Evolutionary conservation across 2,329 filamentous ascomycete species (phyloP), one percentile per base, ranked within the genome.

Genomic region (Phyllachora maydis): DNA sequence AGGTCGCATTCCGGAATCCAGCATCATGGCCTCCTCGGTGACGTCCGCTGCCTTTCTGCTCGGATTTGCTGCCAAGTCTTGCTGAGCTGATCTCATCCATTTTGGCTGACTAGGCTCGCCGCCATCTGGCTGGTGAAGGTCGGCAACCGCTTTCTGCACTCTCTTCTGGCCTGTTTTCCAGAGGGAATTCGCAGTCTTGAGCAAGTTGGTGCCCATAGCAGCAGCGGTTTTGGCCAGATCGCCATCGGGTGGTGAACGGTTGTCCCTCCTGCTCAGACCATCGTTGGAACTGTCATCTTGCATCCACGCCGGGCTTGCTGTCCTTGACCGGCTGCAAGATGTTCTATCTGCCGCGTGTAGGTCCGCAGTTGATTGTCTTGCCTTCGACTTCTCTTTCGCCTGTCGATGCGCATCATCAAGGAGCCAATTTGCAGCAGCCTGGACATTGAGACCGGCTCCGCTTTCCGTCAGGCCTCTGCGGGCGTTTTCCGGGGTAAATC

Each of bases 161-260:
- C 79, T 83, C 48, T 92, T 98, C 40, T 83, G 79, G 1, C 85
- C 72, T 3, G 76, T 78, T 43, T 92, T 98, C 88, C 88, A 98
- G 1, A 95, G 51, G 1, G 79, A 85, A 34, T 90, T 91, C 2
- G 88, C 88, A 3, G 83, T 88, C 45, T 98, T 98, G 45, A 95
- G 70, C 8, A 98, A 49, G 30, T 64, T 90, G 21, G 55, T 79
- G 1, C 88, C 78, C 39, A 95, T 59, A 16, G 83, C 75, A 5
- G 79, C 69, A 3, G 85, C 85, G 20, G 74, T 63, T 39, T 85
- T 81, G 10, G 78, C 58, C 26, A 91, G 59, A 36, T 93, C 85
- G 6, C 45, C 53, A 20, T 49, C 49, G 7, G 55, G 56, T 4
- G 64, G 63, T 2, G 69, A 67, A 28, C 52, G 49, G 28, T 51